Evolutionary conservation across 495 filamentous ascomycete genomes (phyloP), one percentile per base, ranked within the genome.

Genomic region (Chlorociboria aeruginascens): DNA sequence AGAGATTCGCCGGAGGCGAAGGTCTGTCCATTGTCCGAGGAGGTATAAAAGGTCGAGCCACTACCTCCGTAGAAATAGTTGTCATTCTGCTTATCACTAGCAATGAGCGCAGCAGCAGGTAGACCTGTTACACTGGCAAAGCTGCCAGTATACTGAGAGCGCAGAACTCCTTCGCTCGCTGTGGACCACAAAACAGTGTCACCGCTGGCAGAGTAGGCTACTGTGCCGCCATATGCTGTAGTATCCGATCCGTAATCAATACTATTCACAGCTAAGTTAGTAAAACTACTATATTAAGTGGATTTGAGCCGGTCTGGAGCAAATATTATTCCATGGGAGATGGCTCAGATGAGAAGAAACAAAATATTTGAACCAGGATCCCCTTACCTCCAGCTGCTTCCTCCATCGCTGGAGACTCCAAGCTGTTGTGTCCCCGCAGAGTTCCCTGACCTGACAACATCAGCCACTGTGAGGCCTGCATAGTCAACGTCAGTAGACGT

Each of bases 401-500:
- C 63, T 20, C 40, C 54, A 43, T 66, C 50, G 9, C 42, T 49
- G 2, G 63, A 62, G 14, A 63, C 46, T 2, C 57, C 63, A 39
- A 65, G 43, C 39, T 66, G 63, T 48, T 37, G 49, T 50, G 20
- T 31, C 20, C 33, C 51, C 3, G 43, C 10, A 29, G 30, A 36
- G 16, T 46, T 37, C 12, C 77, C 76, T n/a, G 74, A 63, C 42
- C 76, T 73, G 33, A 79, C 71, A 20, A 79, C 62, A 29, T 65
- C 69, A 28, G 63, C 60, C 32, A 68, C 68, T 14, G 67, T 68
- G 51, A 72, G 67, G 1, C 77, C 77, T 6, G 77, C 77, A 51
- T 73, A 79, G 54, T 80, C 77, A 42, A 79, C 66, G 28, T 1
- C 64, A 66, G n/a, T 68, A 62, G n/a, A 63, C 68, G 10, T 73